Evolutionary conservation across 331 rosid genomes (phyloP), one percentile per base, ranked within the genome.

Genomic region (Malus hybrid): DNA sequence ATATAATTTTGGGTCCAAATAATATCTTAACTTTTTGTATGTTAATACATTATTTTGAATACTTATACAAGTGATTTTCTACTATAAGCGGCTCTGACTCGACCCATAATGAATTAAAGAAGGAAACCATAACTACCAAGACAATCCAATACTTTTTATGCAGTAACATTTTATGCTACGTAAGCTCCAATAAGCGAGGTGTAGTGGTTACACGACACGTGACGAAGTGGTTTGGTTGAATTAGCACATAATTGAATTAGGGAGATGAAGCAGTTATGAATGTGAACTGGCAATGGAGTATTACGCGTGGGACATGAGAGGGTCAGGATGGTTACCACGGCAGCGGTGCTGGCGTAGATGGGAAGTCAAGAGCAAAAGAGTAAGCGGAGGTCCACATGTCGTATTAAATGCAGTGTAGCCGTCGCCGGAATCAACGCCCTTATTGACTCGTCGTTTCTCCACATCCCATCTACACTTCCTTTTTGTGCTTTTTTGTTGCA

Each of bases 361-460:
- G 42, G 29, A 66, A 36, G 70, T 33, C 20, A 6, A 61, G 27
- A 22, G 12, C n/a, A 55, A 1, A 20, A 3, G 14, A 33, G 29
- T 12, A 2, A 29, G 60, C 19, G 74, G 62, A 5, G 19, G 61
- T 19, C 82, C 54, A 54, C 73, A 65, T 32, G 39, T 11, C 20
- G 16, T 4, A 36, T 22, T 36, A 9, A 27, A 2, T 60, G 57
- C 68, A 27, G 18, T 33, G 63, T 12, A 39, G 19, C 31, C 14
- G 5, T 4, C 29, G 67, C 69, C 82, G 82, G 59, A 19, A 60
- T 65, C 62, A 72, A 63, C 82, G 78, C 77, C 68, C 70, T 55
- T 2, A 71, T 71, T 33, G 36, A 39, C 18, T 4, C 12, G 10
- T 12, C 10, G 24, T 65, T 33, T 50, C 14, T 22, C 18, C 65